phyloP scores from a whole-genome alignment of 495 filamentous ascomycete species.

The Chaetomidium leptoderma region DNA sequence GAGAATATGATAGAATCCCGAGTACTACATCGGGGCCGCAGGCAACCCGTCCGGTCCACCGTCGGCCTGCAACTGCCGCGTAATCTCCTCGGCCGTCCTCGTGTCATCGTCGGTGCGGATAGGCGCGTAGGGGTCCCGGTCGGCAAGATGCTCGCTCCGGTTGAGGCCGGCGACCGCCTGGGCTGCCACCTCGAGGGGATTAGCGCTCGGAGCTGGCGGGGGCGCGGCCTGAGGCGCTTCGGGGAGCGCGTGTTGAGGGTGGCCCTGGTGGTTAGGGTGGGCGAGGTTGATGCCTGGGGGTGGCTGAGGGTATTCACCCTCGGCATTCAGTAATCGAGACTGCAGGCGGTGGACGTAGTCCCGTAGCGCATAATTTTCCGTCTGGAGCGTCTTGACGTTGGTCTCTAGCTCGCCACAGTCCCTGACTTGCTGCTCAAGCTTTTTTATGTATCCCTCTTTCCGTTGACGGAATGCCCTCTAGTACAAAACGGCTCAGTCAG shows the following conservation, averaged over 20 bases:
- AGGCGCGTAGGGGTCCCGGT: not conserved
- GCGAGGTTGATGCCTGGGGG: conserved; percentile 51
- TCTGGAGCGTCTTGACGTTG: conserved; percentile 67
- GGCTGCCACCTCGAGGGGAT: conserved; percentile 33
- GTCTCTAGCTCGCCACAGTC: conserved; percentile 66
- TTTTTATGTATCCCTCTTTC: conserved; percentile 97
- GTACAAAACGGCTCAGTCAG: conserved; percentile 3
- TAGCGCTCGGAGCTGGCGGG: not conserved
- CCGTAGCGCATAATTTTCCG: conserved; percentile 83
- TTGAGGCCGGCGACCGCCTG: conserved; percentile 36
- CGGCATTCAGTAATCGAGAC: conserved; percentile 75
- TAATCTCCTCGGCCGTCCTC: conserved; percentile 38
- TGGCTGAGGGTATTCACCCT: conserved; percentile 78
- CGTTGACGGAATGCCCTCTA: conserved; percentile 97
- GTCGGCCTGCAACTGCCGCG: conserved; percentile 37
- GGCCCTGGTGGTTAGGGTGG: conserved; percentile 25
- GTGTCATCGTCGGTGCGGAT: conserved; percentile 26
- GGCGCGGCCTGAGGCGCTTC: conserved; percentile 5
- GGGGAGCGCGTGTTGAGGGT: not conserved
- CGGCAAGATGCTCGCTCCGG: conserved; percentile 22
- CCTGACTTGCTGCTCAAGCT: conserved; percentile 85
- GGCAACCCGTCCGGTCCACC: conserved; percentile 25
- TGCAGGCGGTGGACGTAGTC: conserved; percentile 92
- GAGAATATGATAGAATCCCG: not conserved
- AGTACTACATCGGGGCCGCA: conserved; percentile 20